Base-by-base conservation (phyloP, 2,329 filamentous ascomycete genomes). In the Tolypocladium sp. region DNA sequence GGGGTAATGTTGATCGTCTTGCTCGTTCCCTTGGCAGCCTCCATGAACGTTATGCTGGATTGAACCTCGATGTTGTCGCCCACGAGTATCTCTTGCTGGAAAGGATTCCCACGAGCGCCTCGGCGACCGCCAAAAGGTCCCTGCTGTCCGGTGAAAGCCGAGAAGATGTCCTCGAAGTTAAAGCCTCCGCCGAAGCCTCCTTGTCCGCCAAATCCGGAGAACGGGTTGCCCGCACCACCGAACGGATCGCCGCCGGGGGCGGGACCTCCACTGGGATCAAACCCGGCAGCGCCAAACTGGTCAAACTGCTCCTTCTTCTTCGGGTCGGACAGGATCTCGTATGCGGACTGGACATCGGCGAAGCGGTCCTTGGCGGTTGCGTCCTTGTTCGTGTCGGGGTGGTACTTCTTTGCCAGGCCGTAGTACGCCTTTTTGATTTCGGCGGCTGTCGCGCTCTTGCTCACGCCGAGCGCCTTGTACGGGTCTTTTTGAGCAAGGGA, bases 341-440 rank as follows among this genome's bases (percentile, higher is more conserved):
- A 99, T 30, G 94, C 91, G 38, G 89, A 85, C 74, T 99, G 94
- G 58, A 95, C 91, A 66, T 97, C 93, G 63, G 88, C 84, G 69
- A 99, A 99, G 68, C 90, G 93, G 68, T 97, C 94, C 73, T 97
- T 97, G 41, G 94, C 92, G n/a, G 79, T 82, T 3, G 90, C 74
- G 66, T 97, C 94, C 74, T 97, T 97, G 80, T 97, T 99, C 41
- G 94, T 97, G 72, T 99, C 94, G 10, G 94, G 94, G 69, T 99
- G 94, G 72, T 86, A 99, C 71, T 97, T 99, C 76, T 99, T 99
- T 25, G 94, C 94, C 60, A 97, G 80, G 56, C 92, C 91, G 72
- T 99, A 99, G 79, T 99, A 99, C 3, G 94, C 92, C 74, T 97
- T 97, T 73, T 99, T 99, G 72, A 99, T 97, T 41, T 97, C 93